Evolutionary conservation across 176 grass and related monocot genomes (phyloP), one percentile per base, ranked within the genome.

Genomic region (Aegilops speltoides): DNA sequence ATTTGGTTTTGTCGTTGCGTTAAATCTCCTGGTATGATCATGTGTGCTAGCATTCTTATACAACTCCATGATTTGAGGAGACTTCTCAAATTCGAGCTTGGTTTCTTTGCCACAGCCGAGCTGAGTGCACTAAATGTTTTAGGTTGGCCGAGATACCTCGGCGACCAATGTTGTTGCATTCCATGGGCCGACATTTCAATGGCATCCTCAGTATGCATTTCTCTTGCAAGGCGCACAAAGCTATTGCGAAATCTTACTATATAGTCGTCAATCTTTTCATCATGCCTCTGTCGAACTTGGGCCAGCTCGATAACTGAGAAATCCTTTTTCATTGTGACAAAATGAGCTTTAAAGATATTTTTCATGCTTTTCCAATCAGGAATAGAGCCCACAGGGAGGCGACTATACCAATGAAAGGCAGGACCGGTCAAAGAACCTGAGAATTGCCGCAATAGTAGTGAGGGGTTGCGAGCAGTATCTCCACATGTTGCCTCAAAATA

Each of bases 331-430:
- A 68, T 68, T 32, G 65, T 68, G 17, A 82, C 46, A 4, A 70
- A 82, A 15, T 71, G 80, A 34, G 45, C 17, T 2, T 24, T 82
- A 4, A 83, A 83, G 4, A 83, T 5, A 20, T 36, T 34, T 25
- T 83, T 73, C 81, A 83, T 83, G 31, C 13, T 68, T 5, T 19
- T 68, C 29, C 65, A 68, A 68, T 34, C 6, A 9, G 65, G 65
- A 19, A 82, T 56, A 0, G 67, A 60, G 3, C 81, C 50, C 0
- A 70, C 4, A 1, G 67, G 32, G 0, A 83, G 48, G 3, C 65
- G 45, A 10, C 80, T 82, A 10, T 82, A 82, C 80, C 65, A 82
- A 37, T 70, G 80, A 52, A 82, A 82, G 3, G 80, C 20, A 6
- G 29, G 6, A 0, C 66, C 31, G 0, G 81, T 83, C 7, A 83